A percentile compares a stretch with the other conserved stretches of the same genome.
Conservation (phyloP, 1,284 basidiomycete genomes). For the Ganoderma lucidum region DNA sequence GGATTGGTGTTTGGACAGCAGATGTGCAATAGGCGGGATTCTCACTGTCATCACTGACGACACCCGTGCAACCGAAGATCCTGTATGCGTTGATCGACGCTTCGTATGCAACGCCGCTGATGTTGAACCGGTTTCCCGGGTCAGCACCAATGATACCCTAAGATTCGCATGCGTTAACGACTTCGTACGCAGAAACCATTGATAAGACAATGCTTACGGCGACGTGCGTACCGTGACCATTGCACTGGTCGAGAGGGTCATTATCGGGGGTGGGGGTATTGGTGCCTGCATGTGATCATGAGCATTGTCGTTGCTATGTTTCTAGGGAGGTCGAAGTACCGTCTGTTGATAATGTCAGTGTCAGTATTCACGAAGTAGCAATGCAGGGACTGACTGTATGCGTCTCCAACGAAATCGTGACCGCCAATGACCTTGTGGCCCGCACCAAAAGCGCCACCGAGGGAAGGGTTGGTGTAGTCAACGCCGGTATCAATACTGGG, state of each 20-base stretch:
- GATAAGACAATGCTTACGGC: slow-evolving; percentile 45
- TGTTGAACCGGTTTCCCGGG: slow-evolving; percentile 62
- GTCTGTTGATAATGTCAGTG: slow-evolving; percentile 7
- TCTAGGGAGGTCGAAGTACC: slow-evolving; percentile 4
- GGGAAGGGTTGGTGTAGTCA: slow-evolving; percentile 68
- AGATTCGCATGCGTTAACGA: not conserved
- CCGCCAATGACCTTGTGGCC: slow-evolving; percentile 69
- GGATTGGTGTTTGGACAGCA: not conserved
- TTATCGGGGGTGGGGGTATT: slow-evolving; percentile 55
- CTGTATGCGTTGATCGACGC: slow-evolving; percentile 55
- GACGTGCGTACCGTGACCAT: slow-evolving; percentile 70
- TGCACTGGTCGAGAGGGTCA: slow-evolving; percentile 57
- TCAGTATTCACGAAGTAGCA: not conserved
- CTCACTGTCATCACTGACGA: slow-evolving; percentile 54
- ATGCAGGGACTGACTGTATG: slow-evolving; percentile 40
- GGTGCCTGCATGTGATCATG: slow-evolving; percentile 39
- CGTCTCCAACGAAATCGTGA: slow-evolving; percentile 60
- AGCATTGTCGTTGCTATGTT: not conserved
- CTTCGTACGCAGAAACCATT: not conserved
- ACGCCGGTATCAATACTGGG: slow-evolving; percentile 51
- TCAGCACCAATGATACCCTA: slow-evolving; percentile 71
- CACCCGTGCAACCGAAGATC: slow-evolving; percentile 58
- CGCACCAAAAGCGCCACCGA: slow-evolving; percentile 69
- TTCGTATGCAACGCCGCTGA: slow-evolving; percentile 59
- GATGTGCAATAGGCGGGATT: not conserved